Evolutionary conservation across 2,329 filamentous ascomycete species (phyloP).

Genomic region (Gnomoniopsis sp.): DNA sequence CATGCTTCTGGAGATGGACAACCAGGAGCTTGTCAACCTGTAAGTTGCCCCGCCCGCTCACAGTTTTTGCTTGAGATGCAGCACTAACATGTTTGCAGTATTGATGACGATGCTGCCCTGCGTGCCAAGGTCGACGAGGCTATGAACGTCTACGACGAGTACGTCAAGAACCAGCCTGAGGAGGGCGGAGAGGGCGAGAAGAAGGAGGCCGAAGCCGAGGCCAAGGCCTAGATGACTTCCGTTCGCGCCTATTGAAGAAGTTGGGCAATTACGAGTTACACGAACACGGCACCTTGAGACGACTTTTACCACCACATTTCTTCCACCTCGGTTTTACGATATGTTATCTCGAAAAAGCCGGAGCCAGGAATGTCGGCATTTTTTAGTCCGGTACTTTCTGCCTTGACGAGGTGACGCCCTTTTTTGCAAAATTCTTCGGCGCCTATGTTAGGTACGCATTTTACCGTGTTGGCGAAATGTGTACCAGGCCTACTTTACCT

Average conservation of each 20-base stretch:
- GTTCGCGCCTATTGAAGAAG: neutral
- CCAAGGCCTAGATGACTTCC: conserved; percentile 42
- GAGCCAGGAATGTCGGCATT: conserved; percentile 6
- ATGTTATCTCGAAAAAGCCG: conserved; percentile 1
- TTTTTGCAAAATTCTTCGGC: conserved; percentile 14
- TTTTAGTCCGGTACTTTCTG: conserved; percentile 15
- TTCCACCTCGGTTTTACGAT: conserved; percentile 1
- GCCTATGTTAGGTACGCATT: conserved; percentile 1
- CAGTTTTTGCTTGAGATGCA: neutral
- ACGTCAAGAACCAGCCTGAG: conserved; percentile 76
- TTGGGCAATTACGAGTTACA: conserved; percentile 1
- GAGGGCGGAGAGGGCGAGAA: conserved; percentile 40
- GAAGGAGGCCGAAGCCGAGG: conserved; percentile 49
- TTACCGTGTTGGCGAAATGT: conserved; percentile 3
- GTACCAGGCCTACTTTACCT: conserved; percentile 3
- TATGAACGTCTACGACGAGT: conserved; percentile 95
- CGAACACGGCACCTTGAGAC: conserved; percentile 12
- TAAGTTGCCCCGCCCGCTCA: conserved; percentile 53
- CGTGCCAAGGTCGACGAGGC: conserved; percentile 97
- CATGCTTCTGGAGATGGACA: conserved; percentile 99
- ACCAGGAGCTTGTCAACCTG: conserved; percentile 88
- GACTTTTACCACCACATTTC: conserved; percentile 1
- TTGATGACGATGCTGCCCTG: conserved; percentile 84
- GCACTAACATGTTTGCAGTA: conserved; percentile 48
- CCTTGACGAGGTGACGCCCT: conserved; percentile 5